A percentile compares a stretch with the other conserved stretches of the same genome.
Conservation (phyloP, 2,329 filamentous ascomycete species). For the Grosmannia serpens region DNA sequence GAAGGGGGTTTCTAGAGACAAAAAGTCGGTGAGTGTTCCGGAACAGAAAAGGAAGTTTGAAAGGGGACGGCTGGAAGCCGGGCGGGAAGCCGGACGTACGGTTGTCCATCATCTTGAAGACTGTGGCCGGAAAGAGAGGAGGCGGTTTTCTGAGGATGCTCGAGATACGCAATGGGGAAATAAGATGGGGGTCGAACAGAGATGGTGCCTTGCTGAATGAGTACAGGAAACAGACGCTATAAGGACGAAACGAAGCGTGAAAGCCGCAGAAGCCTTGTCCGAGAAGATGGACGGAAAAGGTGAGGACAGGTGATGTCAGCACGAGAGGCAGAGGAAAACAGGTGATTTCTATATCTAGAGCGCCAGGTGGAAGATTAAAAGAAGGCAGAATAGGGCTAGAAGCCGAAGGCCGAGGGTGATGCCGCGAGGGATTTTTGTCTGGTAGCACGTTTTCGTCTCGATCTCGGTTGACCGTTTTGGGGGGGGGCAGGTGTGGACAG, state of each 20-base stretch:
- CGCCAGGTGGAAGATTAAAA: not conserved
- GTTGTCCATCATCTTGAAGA: not conserved
- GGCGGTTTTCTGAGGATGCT: not conserved
- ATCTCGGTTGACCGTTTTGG: not conserved
- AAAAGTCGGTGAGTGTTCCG: not conserved
- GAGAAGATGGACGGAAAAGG: not conserved
- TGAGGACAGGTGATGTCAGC: not conserved
- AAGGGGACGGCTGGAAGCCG: not conserved
- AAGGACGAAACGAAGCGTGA: not conserved
- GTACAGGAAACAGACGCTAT: not conserved
- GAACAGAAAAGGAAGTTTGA: not conserved
- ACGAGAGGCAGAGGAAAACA: not conserved
- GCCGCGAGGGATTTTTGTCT: constrained; percentile 1
- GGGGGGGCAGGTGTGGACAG: not conserved
- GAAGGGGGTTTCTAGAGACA: constrained; percentile 42
- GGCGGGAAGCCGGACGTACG: not conserved
- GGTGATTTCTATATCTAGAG: not conserved
- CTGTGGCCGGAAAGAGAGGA: not conserved
- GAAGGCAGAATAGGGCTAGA: not conserved
- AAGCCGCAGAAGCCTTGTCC: not conserved
- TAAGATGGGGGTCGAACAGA: not conserved
- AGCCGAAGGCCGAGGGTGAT: not conserved
- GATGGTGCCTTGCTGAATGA: not conserved
- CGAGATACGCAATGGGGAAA: not conserved
- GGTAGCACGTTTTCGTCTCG: not conserved